Conservation (phyloP, 768 basidiomycete species). For the Collybia sordida region DNA sequence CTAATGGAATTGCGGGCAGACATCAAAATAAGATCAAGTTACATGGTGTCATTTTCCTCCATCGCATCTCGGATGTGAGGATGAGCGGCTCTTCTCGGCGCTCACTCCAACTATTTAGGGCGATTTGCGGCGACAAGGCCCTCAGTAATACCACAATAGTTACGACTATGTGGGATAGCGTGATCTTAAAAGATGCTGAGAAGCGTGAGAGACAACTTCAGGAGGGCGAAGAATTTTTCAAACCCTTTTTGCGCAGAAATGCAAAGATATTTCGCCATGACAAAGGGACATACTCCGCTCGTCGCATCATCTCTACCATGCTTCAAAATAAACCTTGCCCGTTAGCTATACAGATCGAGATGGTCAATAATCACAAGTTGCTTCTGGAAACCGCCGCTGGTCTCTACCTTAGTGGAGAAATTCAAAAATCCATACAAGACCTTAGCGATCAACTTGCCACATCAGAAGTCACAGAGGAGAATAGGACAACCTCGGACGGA, state of each 20-base stretch:
- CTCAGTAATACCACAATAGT: constrained; percentile 42
- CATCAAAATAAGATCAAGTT: constrained; percentile 10
- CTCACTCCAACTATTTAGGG: constrained; percentile 8
- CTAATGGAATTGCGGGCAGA: neutral
- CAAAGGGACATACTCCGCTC: neutral
- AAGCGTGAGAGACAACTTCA: neutral
- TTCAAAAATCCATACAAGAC: neutral
- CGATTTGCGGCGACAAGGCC: constrained; percentile 29
- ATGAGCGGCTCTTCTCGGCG: constrained; percentile 9
- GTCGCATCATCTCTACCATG: neutral
- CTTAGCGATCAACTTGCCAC: too few relatives aligned
- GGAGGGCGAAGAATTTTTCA: neutral
- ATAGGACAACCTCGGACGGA: too few relatives aligned
- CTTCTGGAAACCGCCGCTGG: neutral
- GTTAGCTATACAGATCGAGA: neutral
- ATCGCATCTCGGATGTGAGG: constrained; percentile 34
- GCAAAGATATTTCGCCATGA: neutral
- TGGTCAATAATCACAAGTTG: neutral
- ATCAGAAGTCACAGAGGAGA: too few relatives aligned
- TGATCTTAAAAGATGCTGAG: constrained; percentile 10
- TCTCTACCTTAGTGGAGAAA: neutral
- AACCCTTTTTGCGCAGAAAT: neutral
- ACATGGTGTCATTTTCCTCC: constrained; percentile 37
- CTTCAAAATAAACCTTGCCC: neutral
- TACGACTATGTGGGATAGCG: constrained; percentile 45